Base-by-base conservation (phyloP, 768 basidiomycete species). In the Calocybe cyanea region DNA sequence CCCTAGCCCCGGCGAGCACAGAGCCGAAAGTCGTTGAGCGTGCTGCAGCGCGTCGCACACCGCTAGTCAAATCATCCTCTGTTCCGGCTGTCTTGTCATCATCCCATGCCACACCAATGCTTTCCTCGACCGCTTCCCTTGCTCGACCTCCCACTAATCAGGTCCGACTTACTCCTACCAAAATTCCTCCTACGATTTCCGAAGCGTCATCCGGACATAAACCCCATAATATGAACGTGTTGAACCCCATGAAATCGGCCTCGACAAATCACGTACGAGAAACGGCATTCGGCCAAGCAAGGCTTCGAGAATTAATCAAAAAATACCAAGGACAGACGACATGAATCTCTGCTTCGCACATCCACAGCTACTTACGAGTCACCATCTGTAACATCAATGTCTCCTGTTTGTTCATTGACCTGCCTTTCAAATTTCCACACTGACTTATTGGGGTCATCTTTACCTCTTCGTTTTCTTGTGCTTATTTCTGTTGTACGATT, bases 51-150 rank as follows among this genome's bases (percentile, higher is more conserved):
- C 58, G 55, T 31, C 56, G 68, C 28, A 66, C 65, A 41, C 65
- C 71, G 13, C 53, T 75, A 31, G 67, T 73, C 52, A 85, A 87
- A 57, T 76, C 80, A n/a, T 60, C 78, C 15, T 83, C 81, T 10
- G 82, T 83, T 1, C 84, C 85, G 15, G 85, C 85, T 0, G 59
- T 81, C 17, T 52, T 90, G 4, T 86, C 85, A 0, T 83, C 84
- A 0, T 88, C 85, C 0, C 77, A 82, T 50, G 88, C 87, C 10
- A 74, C 71, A 2, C 88, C 88, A 0, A 81, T 76, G 56, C 64
- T 90, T 2, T 87, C 86, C 3, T 81, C 83, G 0, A 88, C 86
- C 1, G 88, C 85, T 4, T 88, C 87, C 2, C 74, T 90, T 17
- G 85, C 82, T 6, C 73, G 81, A 7, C 75, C 76, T 37, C 45